Evolutionary conservation across 2,329 filamentous ascomycete genomes (phyloP), one percentile per base, ranked within the genome.

Genomic region (Cytospora mali): DNA sequence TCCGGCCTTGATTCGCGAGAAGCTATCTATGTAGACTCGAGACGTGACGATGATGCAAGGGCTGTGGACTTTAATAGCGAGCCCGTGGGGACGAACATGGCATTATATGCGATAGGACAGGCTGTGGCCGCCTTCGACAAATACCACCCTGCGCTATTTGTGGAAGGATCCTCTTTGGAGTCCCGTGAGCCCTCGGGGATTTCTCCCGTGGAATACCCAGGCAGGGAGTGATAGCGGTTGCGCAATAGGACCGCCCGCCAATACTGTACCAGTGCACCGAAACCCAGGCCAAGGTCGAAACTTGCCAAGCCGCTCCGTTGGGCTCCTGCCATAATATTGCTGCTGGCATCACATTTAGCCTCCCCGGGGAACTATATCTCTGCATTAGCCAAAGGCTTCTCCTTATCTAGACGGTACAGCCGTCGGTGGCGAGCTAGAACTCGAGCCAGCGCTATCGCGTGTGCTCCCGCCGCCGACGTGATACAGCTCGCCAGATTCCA

Each of bases 401-500:
- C 2, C 35, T 60, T 27, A 28, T 60, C 50, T 60, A 54, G 39
- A 42, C 57, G 57, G 48, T 23, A 42, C 33, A 23, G 35, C 50
- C n/a, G 33, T 46, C 29, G 27, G 25, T n/a, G 21, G 31, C 49
- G 28, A 25, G 18, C 31, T 42, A 33, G n/a, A 27, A 54, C 9
- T 31, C 28, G 33, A 46, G 42, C 29, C 25, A 25, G 55, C 55
- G 35, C 39, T 31, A 21, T 54, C 52, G 51, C 55, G 52, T 49
- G 50, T 49, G 55, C 39, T 51, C 50, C 55, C 42, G 61, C 55
- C 51, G 55, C 57, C 56, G 42, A 58, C 51, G 18, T 49, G 33
- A 49, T 39, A 51, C 27, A 56, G 55, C 56, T 33, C 39, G 57
- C 27, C 28, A 42, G 42, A 51, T 54, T 62, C 51, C 42, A 55